Evolutionary conservation across 176 grass and related monocot genomes (phyloP), one percentile per base, ranked within the genome.

Genomic region (Lolium rigidum): DNA sequence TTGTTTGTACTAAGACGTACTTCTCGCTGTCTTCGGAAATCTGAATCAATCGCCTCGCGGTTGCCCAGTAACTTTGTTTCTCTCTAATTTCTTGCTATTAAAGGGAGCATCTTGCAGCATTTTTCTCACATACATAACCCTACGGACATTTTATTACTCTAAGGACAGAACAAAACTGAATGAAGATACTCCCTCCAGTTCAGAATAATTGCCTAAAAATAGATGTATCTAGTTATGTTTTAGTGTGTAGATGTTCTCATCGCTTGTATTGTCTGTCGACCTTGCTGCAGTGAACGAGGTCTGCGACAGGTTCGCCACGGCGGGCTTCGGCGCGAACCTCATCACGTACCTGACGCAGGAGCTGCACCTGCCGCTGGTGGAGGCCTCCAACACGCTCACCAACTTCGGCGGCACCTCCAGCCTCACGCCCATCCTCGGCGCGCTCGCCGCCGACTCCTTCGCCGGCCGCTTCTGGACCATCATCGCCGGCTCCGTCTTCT

Each of bases 391-490:
- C 88, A 92, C 86, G 10, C 73, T 97, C 11, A 94, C 88, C 21
- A 90, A 90, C 88, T 92, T 92, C 71, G 4, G 55, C 43, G 94
- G 94, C 86, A 92, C 92, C 10, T 51, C 94, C 7, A 68, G 81
- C 81, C 72, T 97, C 7, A 97, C 86, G 4, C 94, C 94, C 12
- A 82, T 97, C 83, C 56, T 97, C 6, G 94, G 92, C 39, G 94
- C 80, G 51, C 68, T 97, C 66, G 80, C 89, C 52, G 87, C 94
- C 18, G 92, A 97, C 80, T 77, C 92, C 54, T 90, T 87, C 79
- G 86, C 80, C 18, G 94, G 88, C 78, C 92, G 92, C 72, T 97
- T 94, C 86, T 92, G 92, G 92, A 87, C 81, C 61, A 92, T 93
- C 76, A 90, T 84, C 60, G 83, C 74, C 5, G 93, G 44, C 41